phyloP scores from a whole-genome alignment of 495 filamentous ascomycete species.

The Tuber indicum region DNA sequence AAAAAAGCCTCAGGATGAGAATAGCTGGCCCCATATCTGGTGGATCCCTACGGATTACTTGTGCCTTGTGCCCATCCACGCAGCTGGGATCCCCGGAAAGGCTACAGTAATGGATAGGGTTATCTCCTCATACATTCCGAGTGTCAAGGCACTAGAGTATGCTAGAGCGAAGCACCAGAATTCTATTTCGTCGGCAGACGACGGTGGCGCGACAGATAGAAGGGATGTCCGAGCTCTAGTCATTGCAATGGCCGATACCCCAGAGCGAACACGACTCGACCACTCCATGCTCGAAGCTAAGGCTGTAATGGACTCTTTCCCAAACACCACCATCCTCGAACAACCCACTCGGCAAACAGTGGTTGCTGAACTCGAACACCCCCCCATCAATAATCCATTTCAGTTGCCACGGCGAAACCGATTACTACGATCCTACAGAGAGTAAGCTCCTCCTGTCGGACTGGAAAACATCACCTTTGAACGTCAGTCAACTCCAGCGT shows the following conservation, averaged over 20 bases:
- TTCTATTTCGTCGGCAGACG: neutral
- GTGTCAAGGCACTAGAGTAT: neutral
- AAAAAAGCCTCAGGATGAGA: neutral
- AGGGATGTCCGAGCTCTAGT: slow-evolving; percentile 3
- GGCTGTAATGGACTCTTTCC: neutral
- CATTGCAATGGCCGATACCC: slow-evolving; percentile 10
- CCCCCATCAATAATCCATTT: slow-evolving; percentile 39
- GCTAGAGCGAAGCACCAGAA: neutral
- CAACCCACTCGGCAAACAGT: slow-evolving; percentile 5
- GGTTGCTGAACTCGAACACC: slow-evolving; percentile 4
- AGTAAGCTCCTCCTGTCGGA: slow-evolving; percentile 31
- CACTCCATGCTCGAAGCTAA: neutral
- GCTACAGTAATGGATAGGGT: slow-evolving; percentile 10
- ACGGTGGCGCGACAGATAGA: neutral
- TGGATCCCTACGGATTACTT: slow-evolving; percentile 13
- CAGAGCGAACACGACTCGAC: neutral
- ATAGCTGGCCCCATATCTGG: slow-evolving; percentile 14
- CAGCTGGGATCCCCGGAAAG: neutral
- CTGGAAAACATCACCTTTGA: slow-evolving; percentile 22
- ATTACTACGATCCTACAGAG: slow-evolving; percentile 30
- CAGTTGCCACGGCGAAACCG: slow-evolving; percentile 22
- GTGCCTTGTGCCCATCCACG: slow-evolving; percentile 9
- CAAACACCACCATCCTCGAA: neutral
- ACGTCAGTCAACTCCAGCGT: slow-evolving; percentile 23
- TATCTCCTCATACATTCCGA: slow-evolving; percentile 9